These are phyloP conservation scores for Lecanoromycetidae sp. DNA, from an alignment of 2,329 filamentous ascomycete genomes.

Conservation along the genomic window DNA sequence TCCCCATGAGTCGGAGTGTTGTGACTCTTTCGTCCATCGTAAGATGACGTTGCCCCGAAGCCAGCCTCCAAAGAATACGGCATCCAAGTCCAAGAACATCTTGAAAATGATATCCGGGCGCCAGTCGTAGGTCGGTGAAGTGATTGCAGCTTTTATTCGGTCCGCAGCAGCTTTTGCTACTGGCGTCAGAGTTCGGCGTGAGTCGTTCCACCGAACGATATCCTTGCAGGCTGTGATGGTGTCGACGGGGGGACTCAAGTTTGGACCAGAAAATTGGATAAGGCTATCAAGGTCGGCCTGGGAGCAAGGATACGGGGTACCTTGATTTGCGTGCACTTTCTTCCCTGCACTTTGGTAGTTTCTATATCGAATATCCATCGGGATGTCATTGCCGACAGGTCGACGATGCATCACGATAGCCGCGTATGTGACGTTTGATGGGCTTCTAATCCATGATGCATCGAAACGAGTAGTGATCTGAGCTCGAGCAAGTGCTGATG, in stretches of 20 bases:
- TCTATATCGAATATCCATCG: too few species aligned
- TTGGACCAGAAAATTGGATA: neutral
- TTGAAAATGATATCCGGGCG: slow-evolving; percentile 8
- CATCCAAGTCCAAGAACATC: slow-evolving; percentile 4
- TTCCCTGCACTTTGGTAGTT: too few species aligned
- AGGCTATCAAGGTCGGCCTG: neutral
- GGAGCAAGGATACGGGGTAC: neutral
- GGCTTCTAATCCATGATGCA: too few species aligned
- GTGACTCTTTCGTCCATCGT: slow-evolving; percentile 4
- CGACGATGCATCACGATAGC: too few species aligned
- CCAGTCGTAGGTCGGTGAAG: neutral
- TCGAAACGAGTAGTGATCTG: too few species aligned
- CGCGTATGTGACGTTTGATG: too few species aligned
- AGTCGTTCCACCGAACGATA: too few species aligned
- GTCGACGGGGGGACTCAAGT: neutral
- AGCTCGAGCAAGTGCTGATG: too few species aligned
- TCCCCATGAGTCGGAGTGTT: too few species aligned
- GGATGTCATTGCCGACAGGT: too few species aligned
- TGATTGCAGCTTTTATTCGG: neutral
- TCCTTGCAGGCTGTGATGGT: neutral
- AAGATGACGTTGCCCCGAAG: slow-evolving; percentile 2
- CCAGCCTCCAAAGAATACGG: neutral
- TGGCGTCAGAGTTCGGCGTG: too few species aligned
- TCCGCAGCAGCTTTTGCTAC: too few species aligned
- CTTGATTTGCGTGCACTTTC: neutral